Evolutionary conservation across 345 rosid genomes (phyloP).

Genomic region (Erodium maritimum): DNA sequence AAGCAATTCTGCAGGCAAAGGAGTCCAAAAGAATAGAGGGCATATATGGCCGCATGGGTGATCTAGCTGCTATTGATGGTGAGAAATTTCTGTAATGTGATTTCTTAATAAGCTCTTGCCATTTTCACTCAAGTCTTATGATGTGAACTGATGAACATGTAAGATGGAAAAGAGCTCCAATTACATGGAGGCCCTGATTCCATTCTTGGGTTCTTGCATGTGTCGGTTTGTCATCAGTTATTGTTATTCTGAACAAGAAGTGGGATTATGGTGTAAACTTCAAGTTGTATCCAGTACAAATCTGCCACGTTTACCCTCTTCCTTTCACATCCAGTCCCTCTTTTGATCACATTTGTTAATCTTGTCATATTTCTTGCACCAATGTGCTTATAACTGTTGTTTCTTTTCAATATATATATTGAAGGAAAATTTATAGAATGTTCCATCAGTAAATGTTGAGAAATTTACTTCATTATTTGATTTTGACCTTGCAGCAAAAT

Average conservation of each 20-base stretch:
- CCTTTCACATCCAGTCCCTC: neutral
- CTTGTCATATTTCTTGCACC: neutral
- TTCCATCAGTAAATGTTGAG: neutral
- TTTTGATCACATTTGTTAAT: neutral
- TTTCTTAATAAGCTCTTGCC: conserved; percentile 1
- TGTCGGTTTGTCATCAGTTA: neutral
- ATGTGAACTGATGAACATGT: neutral
- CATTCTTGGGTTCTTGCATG: neutral
- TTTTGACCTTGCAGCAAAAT: conserved; percentile 61
- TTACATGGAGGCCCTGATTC: neutral
- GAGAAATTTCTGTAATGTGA: conserved; percentile 15
- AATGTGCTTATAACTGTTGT: neutral
- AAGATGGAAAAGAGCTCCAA: neutral
- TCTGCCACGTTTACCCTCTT: neutral
- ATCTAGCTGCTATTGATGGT: conserved; percentile 98
- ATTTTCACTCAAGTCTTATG: neutral
- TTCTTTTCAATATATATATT: too few species aligned
- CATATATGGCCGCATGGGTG: conserved; percentile 94
- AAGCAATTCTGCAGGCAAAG: conserved; percentile 75
- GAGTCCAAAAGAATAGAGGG: conserved; percentile 75
- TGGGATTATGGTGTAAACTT: neutral
- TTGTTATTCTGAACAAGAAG: neutral
- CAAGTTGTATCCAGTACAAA: neutral
- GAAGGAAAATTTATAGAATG: neutral
- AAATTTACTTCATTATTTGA: neutral